A percentile compares a stretch with the other conserved stretches of the same genome.
Evolutionary conservation across 805 yeast species (phyloP).

Genomic region (Hanseniaspora nectarophila): DNA sequence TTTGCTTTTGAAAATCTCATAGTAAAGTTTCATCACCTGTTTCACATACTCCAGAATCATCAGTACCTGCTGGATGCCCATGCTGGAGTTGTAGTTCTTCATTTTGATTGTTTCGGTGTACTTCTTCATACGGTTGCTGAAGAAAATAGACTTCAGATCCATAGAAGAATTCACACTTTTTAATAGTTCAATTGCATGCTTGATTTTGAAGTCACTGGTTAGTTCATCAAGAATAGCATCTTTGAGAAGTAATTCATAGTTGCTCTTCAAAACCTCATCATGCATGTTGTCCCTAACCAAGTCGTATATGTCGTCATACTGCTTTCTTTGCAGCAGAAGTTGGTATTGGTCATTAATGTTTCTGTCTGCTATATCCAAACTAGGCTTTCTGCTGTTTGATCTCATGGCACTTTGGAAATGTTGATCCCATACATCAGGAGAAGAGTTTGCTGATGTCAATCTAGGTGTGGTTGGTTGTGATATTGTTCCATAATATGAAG

Average conservation of each 20-base stretch:
- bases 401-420: background rate
- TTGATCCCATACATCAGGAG: conserved; percentile 12
- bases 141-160: background rate
- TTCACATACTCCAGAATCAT: conserved; percentile 1
- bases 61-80: background rate
- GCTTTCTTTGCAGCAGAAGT: conserved; percentile 1
- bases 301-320: conserved; percentile 8
- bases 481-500: background rate
- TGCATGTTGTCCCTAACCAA: background rate
- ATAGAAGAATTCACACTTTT: background rate
- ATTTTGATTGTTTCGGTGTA: background rate
- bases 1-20: background rate
- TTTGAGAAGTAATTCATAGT: conserved; percentile 2
- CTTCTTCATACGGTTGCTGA: background rate
- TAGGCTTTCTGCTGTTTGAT: background rate
- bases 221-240: background rate
- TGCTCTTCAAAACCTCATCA: background rate
- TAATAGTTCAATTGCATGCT: background rate
- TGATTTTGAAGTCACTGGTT: background rate
- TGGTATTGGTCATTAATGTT: background rate
- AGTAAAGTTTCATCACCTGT: conserved; percentile 1
- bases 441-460: background rate
- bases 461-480: conserved; percentile 9
- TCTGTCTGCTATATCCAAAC: background rate
- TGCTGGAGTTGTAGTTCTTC: background rate